Evolutionary conservation across 768 basidiomycete genomes (phyloP), one percentile per base, ranked within the genome.

Genomic region (Cantharellus anzutake): DNA sequence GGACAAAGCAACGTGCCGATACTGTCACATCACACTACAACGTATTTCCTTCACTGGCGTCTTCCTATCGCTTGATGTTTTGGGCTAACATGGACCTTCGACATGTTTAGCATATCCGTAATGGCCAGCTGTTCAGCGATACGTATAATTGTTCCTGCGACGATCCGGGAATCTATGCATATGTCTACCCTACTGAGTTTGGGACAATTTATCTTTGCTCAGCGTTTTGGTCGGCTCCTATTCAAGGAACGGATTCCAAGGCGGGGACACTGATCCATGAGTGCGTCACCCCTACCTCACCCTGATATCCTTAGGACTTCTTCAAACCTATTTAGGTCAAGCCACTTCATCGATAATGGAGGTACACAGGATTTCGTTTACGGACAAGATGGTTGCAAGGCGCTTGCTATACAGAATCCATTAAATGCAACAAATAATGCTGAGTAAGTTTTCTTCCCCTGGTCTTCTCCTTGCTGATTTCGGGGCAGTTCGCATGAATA

Each of bases 201-300:
- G 60, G 60, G 3, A 34, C 41, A 34, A 42, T 60, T 42, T 59
- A 60, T n/a, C 60, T 60, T 29, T 56, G 60, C 35, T 44, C 40
- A 34, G 60, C 57, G 11, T 61, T 61, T 50, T 61, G 60, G 60
- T 37, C 41, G 37, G 60, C 60, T 59, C 60, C 60, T 4, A 59
- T 7, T 37, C 58, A 61, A 3, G 63, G 63, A 29, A 63, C 62
- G 7, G 63, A 63, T 41, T 63, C 63, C 44, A 59, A 57, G 51
- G 56, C 34, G 29, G 62, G 60, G 11, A 60, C 63, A 16, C 60
- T 63, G 38, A 53, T 63, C 44, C 63, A 63, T 42, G 63, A 63
- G 37, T 11, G 20, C 20, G 20, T 29, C 20, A 1, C 20, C 20
- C 20, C 20, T 29, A 29, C 20, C 20, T 29, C 20, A 29, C 20